Evolutionary conservation across 192 early-diverging fungal genomes (phyloP).

Genomic region (Coemansia sp.): DNA sequence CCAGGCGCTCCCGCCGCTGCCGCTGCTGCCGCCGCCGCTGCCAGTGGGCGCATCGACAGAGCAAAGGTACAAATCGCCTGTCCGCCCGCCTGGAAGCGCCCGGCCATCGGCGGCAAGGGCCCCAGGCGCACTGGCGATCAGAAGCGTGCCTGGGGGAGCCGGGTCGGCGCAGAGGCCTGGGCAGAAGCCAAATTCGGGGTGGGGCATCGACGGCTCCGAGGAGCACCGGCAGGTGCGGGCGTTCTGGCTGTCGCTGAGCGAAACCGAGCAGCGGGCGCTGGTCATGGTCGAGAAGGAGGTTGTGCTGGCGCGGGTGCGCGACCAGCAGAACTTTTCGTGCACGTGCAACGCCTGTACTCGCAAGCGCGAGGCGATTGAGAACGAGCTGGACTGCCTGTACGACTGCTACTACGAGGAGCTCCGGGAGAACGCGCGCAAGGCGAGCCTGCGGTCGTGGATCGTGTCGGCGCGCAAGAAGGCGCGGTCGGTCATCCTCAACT

Average conservation of each 20-base stretch:
- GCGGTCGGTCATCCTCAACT: slow-evolving; percentile 8
- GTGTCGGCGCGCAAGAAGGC: slow-evolving; percentile 10
- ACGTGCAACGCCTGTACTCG: slow-evolving; percentile 43
- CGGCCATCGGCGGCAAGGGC: background rate
- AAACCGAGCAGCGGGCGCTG: slow-evolving; percentile 22
- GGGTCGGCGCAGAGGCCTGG: too few species aligned
- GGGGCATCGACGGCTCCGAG: slow-evolving; percentile 19
- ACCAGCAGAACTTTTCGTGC: slow-evolving; percentile 47
- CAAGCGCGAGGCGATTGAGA: slow-evolving; percentile 41
- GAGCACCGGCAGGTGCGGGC: slow-evolving; percentile 33
- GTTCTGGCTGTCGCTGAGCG: slow-evolving; percentile 33
- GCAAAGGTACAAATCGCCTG: background rate
- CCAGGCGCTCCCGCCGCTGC: too few species aligned
- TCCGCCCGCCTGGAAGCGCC: background rate
- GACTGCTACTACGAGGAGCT: slow-evolving; percentile 38
- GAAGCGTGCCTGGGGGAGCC: too few species aligned
- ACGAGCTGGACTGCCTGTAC: slow-evolving; percentile 38
- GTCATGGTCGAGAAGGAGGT: slow-evolving; percentile 34
- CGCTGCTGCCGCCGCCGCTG: background rate
- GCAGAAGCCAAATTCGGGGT: slow-evolving; percentile 6
- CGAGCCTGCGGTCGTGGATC: slow-evolving; percentile 19
- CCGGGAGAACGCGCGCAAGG: slow-evolving; percentile 25
- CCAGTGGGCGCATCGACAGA: background rate
- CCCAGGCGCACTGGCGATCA: too few species aligned
- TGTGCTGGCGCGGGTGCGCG: slow-evolving; percentile 30